Evolutionary conservation across 140 eudicot genomes (phyloP), one percentile per base, ranked within the genome.

Genomic region (Oenanthe javanica): DNA sequence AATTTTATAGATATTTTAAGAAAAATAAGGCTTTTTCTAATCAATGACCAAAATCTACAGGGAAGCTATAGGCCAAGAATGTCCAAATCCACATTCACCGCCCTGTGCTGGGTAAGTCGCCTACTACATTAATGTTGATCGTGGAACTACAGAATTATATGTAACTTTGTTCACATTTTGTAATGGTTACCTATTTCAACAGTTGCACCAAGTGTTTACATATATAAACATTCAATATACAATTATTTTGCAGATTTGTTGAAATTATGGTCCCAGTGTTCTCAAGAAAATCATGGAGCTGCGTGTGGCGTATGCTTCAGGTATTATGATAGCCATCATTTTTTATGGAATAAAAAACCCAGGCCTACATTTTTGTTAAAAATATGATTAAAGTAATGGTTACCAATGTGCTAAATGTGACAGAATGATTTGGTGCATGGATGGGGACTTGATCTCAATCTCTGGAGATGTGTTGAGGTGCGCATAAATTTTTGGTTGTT

Each of bases 381-480:
- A 45, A n/a, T 72, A 40, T 72, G 77, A 72, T 67, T 9, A 18
- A 3, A 67, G 2, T 13, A 27, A 31, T 67, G 19, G 2, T 67
- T 67, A 67, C 9, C 19, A 31, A 31, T 31, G 46, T 31, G 46
- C 46, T 67, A 12, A 27, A 52, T 49, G 31, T 23, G 46, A 49
- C 70, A 80, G 78, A 80, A 80, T 50, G 83, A 80, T 72, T 50
- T 69, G 83, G 83, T 80, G 18, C 83, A 80, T 12, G 78, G 83
- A 70, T 80, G 83, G 83, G 83, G 83, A 27, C 69, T 80, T 50
- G 83, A 80, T 80, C 78, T 80, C 7, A 72, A 50, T 80, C 77
- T 80, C 71, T 48, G 78, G 70, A 49, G 79, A 75, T 80, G 83
- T 50, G 78, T 80, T 16, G 76, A 80, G 83, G 83, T 80, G n/a